These are phyloP conservation scores for Phytophthora idaei DNA, from an alignment of 352 stramenopile species.

Conservation along the genomic window DNA sequence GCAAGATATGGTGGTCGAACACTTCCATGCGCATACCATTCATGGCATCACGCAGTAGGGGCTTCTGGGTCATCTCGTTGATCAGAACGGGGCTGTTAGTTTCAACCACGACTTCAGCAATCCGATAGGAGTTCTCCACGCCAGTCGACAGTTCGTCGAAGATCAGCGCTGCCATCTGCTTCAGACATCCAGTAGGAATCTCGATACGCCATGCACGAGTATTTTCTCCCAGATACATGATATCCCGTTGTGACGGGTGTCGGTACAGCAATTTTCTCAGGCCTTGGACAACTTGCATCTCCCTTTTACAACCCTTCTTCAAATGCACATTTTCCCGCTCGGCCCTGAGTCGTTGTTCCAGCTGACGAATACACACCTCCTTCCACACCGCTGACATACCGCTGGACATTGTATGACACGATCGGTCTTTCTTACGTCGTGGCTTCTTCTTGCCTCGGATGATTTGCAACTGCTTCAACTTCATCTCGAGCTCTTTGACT, in stretches of 20 bases:
- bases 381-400: conserved; percentile 13
- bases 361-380: conserved; percentile 23
- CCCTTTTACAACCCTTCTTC: conserved; percentile 12
- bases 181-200: conserved; percentile 15
- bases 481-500: conserved; percentile 19
- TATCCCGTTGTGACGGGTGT: conserved; percentile 3
- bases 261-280: conserved; percentile 28
- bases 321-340: conserved; percentile 7
- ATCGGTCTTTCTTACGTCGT: background rate
- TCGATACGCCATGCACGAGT: conserved; percentile 20
- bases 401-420: background rate
- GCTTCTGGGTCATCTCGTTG: conserved; percentile 7
- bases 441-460: conserved; percentile 8
- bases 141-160: conserved; percentile 36
- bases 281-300: conserved; percentile 10
- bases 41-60: conserved; percentile 31
- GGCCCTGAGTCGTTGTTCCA: conserved; percentile 13
- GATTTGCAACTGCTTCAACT: conserved; percentile 16
- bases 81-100: conserved; percentile 17
- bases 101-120: conserved; percentile 33
- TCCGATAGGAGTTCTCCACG: conserved; percentile 37
- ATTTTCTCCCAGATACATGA: conserved; percentile 8
- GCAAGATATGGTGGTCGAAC: conserved; percentile 38
- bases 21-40: conserved; percentile 41
- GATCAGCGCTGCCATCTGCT: conserved; percentile 18